A percentile compares a stretch with the other conserved stretches of the same genome.
Evolutionary conservation across 352 stramenopile genomes (phyloP).

Genomic region (Proteromonas lacertae): DNA sequence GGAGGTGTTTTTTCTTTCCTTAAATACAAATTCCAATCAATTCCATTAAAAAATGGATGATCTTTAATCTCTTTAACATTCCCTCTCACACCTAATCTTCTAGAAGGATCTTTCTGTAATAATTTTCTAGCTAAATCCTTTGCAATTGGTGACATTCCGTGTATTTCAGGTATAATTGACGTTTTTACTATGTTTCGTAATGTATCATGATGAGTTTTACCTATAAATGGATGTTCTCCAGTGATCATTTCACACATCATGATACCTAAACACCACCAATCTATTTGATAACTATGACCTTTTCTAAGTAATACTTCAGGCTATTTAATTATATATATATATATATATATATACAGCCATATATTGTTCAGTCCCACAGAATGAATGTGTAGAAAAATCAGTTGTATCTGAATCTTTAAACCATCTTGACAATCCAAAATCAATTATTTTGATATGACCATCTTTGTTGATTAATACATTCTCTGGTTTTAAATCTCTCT

Average conservation of each 20-base stretch:
- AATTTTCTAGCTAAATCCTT: no score
- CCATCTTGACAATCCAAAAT: not conserved
- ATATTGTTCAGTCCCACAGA: conserved; percentile 38
- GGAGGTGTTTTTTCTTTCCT: no score
- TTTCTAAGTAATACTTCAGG: not conserved
- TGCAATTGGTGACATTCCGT: no score
- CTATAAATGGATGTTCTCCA: conserved; percentile 37
- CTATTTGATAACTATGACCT: conserved; percentile 16
- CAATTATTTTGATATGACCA: no score
- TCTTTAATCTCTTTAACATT: no score
- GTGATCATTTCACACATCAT: conserved; percentile 57
- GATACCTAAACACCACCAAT: conserved; percentile 59
- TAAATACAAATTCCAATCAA: no score
- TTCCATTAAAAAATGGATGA: no score
- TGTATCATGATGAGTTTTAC: conserved; percentile 34
- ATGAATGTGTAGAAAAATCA: conserved; percentile 6
- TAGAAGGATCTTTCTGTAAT: no score
- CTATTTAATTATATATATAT: conserved; percentile 1
- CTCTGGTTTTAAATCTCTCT: not conserved
- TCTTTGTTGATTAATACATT: no score
- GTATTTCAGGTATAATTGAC: no score
- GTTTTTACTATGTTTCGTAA: conserved; percentile 37
- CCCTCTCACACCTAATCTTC: no score
- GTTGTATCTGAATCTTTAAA: not conserved
- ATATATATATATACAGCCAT: conserved; percentile 53